Conservation (phyloP, 352 stramenopile species). For the Globisporangium rhizosaccharum region DNA sequence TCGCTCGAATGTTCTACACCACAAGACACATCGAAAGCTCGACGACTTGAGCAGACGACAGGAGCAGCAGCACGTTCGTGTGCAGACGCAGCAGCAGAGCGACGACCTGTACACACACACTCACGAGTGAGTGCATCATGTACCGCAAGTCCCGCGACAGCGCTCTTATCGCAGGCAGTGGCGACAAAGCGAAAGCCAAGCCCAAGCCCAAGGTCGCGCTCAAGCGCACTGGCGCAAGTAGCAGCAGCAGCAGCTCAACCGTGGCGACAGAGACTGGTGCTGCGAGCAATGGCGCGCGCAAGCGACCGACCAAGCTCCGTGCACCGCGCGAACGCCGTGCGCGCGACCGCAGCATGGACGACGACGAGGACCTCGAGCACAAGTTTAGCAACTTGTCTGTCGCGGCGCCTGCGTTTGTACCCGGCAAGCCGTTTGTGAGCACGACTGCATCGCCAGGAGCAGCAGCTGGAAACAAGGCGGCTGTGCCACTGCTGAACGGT, state of each 20-base stretch:
- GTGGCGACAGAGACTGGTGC: background rate
- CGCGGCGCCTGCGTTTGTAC: slow-evolving; percentile 50
- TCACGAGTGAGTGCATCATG: slow-evolving; percentile 1
- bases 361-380: slow-evolving; percentile 55
- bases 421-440: slow-evolving; percentile 14
- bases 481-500: slow-evolving; percentile 5
- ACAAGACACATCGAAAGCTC: too few relatives aligned
- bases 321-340: slow-evolving; percentile 52
- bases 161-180: background rate
- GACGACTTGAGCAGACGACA: too few relatives aligned
- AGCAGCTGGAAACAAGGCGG: background rate
- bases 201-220: slow-evolving; percentile 14
- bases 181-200: slow-evolving; percentile 8
- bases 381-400: slow-evolving; percentile 57
- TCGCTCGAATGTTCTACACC: too few relatives aligned
- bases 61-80: too few relatives aligned
- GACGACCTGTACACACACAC: background rate
- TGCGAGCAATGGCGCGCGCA: slow-evolving; percentile 3
- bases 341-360: slow-evolving; percentile 48
- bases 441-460: slow-evolving; percentile 1
- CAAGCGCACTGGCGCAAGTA: slow-evolving; percentile 4
- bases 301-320: slow-evolving; percentile 46
- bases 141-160: slow-evolving; percentile 8
- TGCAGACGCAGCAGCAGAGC: too few relatives aligned
- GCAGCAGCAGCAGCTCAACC: background rate